Evolutionary conservation across 2,329 filamentous ascomycete genomes (phyloP).

Genomic region (Phyllosticta paracitricarpa): DNA sequence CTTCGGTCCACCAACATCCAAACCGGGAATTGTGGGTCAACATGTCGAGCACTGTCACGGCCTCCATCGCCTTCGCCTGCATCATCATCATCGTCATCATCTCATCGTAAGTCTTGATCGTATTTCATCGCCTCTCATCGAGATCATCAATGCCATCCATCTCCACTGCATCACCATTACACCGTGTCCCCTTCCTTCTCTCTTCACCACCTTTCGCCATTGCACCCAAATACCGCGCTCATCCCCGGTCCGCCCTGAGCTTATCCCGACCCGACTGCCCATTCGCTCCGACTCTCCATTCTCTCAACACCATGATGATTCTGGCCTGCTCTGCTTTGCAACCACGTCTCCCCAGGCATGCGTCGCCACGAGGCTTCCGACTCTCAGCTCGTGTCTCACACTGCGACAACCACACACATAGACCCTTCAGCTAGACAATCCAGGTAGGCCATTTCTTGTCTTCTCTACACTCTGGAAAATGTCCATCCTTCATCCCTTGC

Average conservation of each 20-base stretch:
- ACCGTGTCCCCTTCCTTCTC: too few relatives aligned
- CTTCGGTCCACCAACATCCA: background rate
- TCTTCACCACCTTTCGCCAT: background rate
- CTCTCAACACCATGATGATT: background rate
- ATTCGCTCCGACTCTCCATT: background rate
- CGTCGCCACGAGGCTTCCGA: background rate
- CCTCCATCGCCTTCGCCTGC: background rate
- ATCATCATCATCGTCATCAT: too few relatives aligned
- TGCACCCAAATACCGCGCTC: background rate
- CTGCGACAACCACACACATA: background rate
- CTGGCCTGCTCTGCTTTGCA: background rate
- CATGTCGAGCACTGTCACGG: background rate
- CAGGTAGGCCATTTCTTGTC: background rate
- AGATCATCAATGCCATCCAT: background rate
- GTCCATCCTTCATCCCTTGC: slow-evolving; percentile 2
- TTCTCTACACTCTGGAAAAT: background rate
- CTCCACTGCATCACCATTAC: background rate
- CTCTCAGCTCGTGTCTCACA: background rate
- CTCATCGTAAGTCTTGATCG: background rate
- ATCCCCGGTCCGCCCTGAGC: background rate
- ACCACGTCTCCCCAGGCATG: background rate
- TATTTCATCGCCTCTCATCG: background rate
- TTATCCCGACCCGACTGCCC: background rate
- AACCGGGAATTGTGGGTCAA: background rate
- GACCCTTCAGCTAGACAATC: background rate